A percentile compares a stretch with the other conserved stretches of the same genome.
These are phyloP conservation scores for Gyromitra esculenta DNA, from an alignment of 2,329 filamentous ascomycete genomes.

Conservation along the genomic window DNA sequence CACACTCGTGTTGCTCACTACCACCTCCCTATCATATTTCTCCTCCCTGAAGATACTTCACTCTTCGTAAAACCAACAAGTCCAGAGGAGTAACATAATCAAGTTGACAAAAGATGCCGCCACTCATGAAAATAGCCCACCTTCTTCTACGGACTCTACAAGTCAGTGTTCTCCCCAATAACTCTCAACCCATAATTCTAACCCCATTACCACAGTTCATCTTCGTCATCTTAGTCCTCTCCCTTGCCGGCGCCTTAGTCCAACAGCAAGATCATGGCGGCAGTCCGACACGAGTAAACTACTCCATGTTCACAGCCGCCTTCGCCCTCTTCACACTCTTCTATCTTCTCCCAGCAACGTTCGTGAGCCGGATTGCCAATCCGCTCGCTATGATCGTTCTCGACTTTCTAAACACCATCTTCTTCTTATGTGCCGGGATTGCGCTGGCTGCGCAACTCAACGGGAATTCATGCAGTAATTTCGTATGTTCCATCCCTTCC, in stretches of 20 bases:
- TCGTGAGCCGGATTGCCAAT: constrained; percentile 60
- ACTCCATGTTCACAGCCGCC: constrained; percentile 64
- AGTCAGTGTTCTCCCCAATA: neutral
- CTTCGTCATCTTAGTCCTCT: constrained; percentile 54
- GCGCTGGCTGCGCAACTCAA: constrained; percentile 64
- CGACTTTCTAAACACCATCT: constrained; percentile 64
- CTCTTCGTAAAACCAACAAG: neutral
- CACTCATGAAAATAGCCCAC: constrained; percentile 17
- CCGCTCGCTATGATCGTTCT: constrained; percentile 62
- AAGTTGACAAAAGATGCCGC: constrained; percentile 20
- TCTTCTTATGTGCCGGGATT: constrained; percentile 64
- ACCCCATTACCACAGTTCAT: constrained; percentile 46
- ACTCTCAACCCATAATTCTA: neutral
- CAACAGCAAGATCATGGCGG: constrained; percentile 62
- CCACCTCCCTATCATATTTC: neutral
- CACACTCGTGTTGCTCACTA: neutral
- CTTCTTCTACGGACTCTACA: constrained; percentile 28
- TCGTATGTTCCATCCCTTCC: constrained; percentile 59
- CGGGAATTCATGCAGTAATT: constrained; percentile 63
- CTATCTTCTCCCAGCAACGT: constrained; percentile 63
- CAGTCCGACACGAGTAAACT: constrained; percentile 69
- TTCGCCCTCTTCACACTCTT: constrained; percentile 64
- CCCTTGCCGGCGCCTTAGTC: constrained; percentile 56
- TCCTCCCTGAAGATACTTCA: neutral
- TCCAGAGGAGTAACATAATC: neutral